A percentile compares a stretch with the other conserved stretches of the same genome.
Evolutionary conservation across 257 asterid genomes (phyloP).

Genomic region (Przewalskia tangutica): DNA sequence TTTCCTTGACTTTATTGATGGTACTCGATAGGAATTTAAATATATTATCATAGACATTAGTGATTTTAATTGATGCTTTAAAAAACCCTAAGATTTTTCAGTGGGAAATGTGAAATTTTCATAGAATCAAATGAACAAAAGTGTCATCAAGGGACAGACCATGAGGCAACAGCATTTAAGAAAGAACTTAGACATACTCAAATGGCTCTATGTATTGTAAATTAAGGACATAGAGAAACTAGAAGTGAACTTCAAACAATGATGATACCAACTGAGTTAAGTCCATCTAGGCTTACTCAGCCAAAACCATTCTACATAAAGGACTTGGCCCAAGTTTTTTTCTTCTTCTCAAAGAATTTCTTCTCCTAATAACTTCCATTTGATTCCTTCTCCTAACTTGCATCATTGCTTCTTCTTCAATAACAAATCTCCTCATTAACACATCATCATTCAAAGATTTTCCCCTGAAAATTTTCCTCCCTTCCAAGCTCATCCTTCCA

Average conservation of each 20-base stretch:
- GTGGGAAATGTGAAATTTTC: not conserved
- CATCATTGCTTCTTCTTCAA: slow-evolving; percentile 84
- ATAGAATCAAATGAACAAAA: not conserved
- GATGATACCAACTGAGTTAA: no score
- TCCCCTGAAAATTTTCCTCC: slow-evolving; percentile 62
- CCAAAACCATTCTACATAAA: slow-evolving; percentile 68
- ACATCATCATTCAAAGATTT: slow-evolving; percentile 80
- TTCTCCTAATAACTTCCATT: slow-evolving; percentile 71
- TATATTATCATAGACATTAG: not conserved
- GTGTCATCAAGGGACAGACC: not conserved
- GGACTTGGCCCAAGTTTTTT: slow-evolving; percentile 74
- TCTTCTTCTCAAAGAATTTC: slow-evolving; percentile 51
- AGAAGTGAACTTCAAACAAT: not conserved
- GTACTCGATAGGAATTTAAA: not conserved
- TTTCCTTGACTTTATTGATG: not conserved
- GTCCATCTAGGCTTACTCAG: no score
- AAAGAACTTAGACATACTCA: not conserved
- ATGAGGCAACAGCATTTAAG: not conserved
- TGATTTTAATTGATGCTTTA: not conserved
- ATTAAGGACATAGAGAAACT: not conserved
- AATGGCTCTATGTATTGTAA: not conserved
- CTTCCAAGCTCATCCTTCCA: slow-evolving; percentile 63
- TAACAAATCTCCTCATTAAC: slow-evolving; percentile 74
- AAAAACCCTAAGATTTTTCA: not conserved
- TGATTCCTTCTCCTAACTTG: slow-evolving; percentile 69